Evolutionary conservation across 2,329 filamentous ascomycete genomes (phyloP).

Genomic region (Drechslerella stenobrocha): DNA sequence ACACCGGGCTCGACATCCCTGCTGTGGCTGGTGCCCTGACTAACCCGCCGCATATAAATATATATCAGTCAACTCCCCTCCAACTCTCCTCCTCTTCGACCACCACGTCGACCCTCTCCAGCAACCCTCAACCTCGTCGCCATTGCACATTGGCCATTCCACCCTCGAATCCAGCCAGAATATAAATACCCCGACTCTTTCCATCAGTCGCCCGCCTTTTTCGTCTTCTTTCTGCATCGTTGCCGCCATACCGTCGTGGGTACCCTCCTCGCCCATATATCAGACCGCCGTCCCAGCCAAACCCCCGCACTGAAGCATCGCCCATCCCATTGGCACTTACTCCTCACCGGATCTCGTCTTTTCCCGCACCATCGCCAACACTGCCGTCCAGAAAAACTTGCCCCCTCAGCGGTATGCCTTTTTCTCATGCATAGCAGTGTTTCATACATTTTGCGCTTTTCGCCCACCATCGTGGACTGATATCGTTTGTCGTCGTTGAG

Average conservation of each 20-base stretch:
- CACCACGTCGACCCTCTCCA: constrained; percentile 43
- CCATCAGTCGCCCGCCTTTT: constrained; percentile 36
- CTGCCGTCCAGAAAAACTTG: constrained; percentile 24
- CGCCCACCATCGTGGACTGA: constrained; percentile 39
- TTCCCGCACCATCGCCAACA: constrained; percentile 17
- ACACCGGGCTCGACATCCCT: constrained; percentile 13
- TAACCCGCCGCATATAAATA: constrained; percentile 24
- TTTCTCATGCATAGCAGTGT: constrained; percentile 35
- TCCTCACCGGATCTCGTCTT: constrained; percentile 24
- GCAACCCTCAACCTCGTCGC: constrained; percentile 31
- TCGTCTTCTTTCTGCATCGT: constrained; percentile 13
- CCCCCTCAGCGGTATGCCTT: constrained; percentile 39
- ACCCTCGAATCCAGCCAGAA: constrained; percentile 15
- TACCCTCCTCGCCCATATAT: constrained; percentile 48
- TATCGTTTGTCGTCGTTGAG: constrained; percentile 48
- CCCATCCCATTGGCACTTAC: constrained; percentile 41
- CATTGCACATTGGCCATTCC: constrained; percentile 18
- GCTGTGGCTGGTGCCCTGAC: constrained; percentile 37
- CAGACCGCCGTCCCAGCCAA: constrained; percentile 33
- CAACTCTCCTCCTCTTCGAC: constrained; percentile 29
- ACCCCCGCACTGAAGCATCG: constrained; percentile 43
- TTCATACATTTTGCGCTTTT: constrained; percentile 10
- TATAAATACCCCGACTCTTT: constrained; percentile 38
- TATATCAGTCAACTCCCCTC: constrained; percentile 43
- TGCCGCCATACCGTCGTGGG: constrained; percentile 35